A percentile compares a stretch with the other conserved stretches of the same genome.
phyloP scores from a whole-genome alignment of 306 rosid genomes.

The Prunus kanzakura region DNA sequence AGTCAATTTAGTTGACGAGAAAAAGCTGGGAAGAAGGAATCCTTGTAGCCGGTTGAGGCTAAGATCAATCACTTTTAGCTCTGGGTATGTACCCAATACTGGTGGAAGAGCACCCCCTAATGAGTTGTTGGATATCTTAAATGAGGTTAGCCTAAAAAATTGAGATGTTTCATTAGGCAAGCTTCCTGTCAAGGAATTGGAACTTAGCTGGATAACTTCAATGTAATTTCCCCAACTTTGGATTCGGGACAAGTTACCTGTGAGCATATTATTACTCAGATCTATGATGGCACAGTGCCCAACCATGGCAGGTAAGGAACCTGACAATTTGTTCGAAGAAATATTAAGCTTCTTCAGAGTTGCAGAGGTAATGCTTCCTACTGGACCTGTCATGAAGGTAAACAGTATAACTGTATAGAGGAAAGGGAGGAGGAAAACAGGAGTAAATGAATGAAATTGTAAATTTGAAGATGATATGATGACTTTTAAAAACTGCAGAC shows the following conservation, averaged over 20 bases:
- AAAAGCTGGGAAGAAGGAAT: constrained; percentile 47
- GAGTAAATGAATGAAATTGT: background rate
- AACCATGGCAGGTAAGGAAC: constrained; percentile 61
- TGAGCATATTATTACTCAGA: constrained; percentile 65
- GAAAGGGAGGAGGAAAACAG: background rate
- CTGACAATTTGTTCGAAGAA: constrained; percentile 71
- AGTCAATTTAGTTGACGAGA: constrained; percentile 58
- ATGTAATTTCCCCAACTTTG: constrained; percentile 74
- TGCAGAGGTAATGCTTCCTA: constrained; percentile 65
- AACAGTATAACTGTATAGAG: background rate
- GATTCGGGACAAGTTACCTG: constrained; percentile 60
- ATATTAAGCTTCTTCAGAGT: constrained; percentile 69
- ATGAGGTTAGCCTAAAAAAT: constrained; percentile 55
- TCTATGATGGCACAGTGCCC: constrained; percentile 64
- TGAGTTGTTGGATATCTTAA: constrained; percentile 59
- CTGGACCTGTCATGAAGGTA: constrained; percentile 53
- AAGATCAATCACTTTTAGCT: constrained; percentile 60
- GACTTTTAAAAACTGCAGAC: background rate
- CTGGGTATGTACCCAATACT: constrained; percentile 58
- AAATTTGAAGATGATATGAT: background rate
- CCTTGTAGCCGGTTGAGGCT: constrained; percentile 69
- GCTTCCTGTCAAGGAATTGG: constrained; percentile 58
- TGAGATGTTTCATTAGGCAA: constrained; percentile 51
- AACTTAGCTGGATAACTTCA: constrained; percentile 63
- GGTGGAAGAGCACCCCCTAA: constrained; percentile 67